Base-by-base conservation (phyloP, 768 basidiomycete genomes). In the Leccinum arenicola region DNA sequence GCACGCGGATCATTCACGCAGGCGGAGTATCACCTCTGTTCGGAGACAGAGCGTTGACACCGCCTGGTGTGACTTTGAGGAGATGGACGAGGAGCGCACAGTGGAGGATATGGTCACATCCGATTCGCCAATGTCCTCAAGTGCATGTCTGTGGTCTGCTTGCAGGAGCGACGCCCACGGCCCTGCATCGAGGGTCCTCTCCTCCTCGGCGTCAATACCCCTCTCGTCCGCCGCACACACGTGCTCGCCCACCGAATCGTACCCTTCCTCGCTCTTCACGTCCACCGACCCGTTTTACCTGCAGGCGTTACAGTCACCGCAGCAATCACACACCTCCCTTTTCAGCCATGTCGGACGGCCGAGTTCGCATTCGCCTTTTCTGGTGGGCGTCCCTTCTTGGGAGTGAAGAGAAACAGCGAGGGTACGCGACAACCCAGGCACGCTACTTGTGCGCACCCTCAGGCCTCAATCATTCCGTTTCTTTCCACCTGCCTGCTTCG, bases 281-380 rank as follows among this genome's bases (percentile, higher is more conserved):
- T 75, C 78, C 53, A 77, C 80, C 11, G 81, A 82, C 61, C 81
- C 80, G n/a, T 81, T 81, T 67, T 81, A 78, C 63, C 63, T 80
- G 58, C 78, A 80, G 21, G 75, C 75, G 23, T 64, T 70, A n/a
- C 80, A 80, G 61, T 58, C 75, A 6, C 61, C 70, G 11, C 75
- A 76, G 56, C 67, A 73, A 40, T 53, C 74, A 0, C 68, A 70
- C 38, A 21, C 68, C 11, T 38, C 73, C 11, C 71, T 79, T 55
- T 77, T 79, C 60, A 63, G 67, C 25, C 77, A 79, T 45, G 68
- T 73, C 14, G 78, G 78, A 6, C 66, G 62, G 52, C 74, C 78
- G 4, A 58, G 67, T n/a, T 64, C 73, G 38, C 78, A 75, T 57
- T 78, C 79, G 23, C 77, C 78, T 10, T 78, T 79, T 61, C 49